A percentile compares a stretch with the other conserved stretches of the same genome.
phyloP scores from a whole-genome alignment of 768 basidiomycete genomes.

The Nevesoporus exiguus region DNA sequence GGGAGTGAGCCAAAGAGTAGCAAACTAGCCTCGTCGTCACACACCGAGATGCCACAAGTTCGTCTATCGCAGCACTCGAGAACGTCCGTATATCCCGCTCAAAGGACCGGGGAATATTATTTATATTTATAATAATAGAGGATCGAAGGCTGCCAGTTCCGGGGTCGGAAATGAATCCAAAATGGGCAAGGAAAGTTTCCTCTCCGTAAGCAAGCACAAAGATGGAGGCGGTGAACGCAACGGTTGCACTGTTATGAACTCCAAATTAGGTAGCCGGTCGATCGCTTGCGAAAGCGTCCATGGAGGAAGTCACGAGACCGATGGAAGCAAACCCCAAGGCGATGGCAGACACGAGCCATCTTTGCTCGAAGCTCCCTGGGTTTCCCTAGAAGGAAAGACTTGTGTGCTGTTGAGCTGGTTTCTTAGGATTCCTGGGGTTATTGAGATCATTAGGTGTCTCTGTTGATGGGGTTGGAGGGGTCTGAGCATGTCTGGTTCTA shows the following conservation, averaged over 20 bases:
- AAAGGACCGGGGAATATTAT: slow-evolving; percentile 58
- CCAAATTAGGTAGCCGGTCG: slow-evolving; percentile 53
- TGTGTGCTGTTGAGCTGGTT: not conserved
- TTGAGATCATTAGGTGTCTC: too few relatives aligned
- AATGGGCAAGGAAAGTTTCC: slow-evolving; percentile 3
- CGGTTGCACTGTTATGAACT: slow-evolving; percentile 45
- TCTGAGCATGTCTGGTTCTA: too few relatives aligned
- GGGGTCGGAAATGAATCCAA: not conserved
- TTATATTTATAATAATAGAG: too few relatives aligned
- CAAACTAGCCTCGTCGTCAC: not conserved
- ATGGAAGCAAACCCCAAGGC: slow-evolving; percentile 70
- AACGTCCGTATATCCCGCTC: slow-evolving; percentile 69
- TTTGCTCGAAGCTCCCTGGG: slow-evolving; percentile 52
- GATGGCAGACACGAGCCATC: slow-evolving; percentile 64
- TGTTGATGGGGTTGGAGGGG: too few relatives aligned
- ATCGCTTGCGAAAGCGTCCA: slow-evolving; percentile 62
- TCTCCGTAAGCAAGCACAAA: slow-evolving; percentile 60
- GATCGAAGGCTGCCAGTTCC: slow-evolving; percentile 22
- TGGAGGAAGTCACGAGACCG: slow-evolving; percentile 65
- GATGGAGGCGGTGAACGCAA: slow-evolving; percentile 58
- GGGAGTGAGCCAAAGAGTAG: not conserved
- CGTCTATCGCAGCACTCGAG: slow-evolving; percentile 54
- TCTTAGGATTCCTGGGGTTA: too few relatives aligned
- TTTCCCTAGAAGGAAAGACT: not conserved
- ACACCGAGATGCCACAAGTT: slow-evolving; percentile 66